These are phyloP conservation scores for Zymoseptoria crescenta DNA, from an alignment of 2,329 filamentous ascomycete species.

Conservation along the genomic window DNA sequence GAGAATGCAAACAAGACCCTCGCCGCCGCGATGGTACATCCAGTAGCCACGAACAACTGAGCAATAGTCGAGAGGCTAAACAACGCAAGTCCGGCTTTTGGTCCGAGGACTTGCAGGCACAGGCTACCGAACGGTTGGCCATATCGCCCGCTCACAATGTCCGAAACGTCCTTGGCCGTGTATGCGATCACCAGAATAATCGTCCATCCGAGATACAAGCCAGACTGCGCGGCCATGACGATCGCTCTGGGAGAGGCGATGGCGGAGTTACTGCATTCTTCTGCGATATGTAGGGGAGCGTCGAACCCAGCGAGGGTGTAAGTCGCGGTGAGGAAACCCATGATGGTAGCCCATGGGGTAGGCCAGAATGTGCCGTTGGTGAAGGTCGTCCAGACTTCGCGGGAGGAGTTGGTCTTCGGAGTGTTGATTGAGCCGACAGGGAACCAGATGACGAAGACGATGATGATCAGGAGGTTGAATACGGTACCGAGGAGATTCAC, in stretches of 20 bases:
- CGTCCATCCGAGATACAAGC: slow-evolving; percentile 23
- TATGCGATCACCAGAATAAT: slow-evolving; percentile 28
- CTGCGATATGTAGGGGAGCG: slow-evolving; percentile 28
- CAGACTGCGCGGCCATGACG: slow-evolving; percentile 26
- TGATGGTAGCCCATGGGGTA: slow-evolving; percentile 26
- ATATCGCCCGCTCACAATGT: slow-evolving; percentile 24
- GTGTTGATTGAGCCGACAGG: slow-evolving; percentile 26
- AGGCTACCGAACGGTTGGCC: slow-evolving; percentile 28
- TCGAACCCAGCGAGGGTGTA: slow-evolving; percentile 27
- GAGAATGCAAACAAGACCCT: slow-evolving; percentile 28
- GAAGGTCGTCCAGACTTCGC: slow-evolving; percentile 15
- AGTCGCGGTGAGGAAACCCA: slow-evolving; percentile 37
- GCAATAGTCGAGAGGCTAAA: slow-evolving; percentile 28
- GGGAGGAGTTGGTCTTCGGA: slow-evolving; percentile 21
- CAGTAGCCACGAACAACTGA: slow-evolving; percentile 27
- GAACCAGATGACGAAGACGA: slow-evolving; percentile 33
- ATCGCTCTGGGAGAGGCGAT: slow-evolving; percentile 28
- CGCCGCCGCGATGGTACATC: slow-evolving; percentile 25
- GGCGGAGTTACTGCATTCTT: slow-evolving; percentile 30
- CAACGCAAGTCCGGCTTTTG: slow-evolving; percentile 25
- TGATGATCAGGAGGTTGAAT: slow-evolving; percentile 26
- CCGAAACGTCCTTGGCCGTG: slow-evolving; percentile 25
- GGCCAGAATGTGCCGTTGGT: slow-evolving; percentile 27
- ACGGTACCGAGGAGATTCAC: slow-evolving; percentile 26
- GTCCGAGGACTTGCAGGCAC: slow-evolving; percentile 28